Conservation (phyloP, 192 early-diverging fungal genomes). For the Gonapodya prolifera region DNA sequence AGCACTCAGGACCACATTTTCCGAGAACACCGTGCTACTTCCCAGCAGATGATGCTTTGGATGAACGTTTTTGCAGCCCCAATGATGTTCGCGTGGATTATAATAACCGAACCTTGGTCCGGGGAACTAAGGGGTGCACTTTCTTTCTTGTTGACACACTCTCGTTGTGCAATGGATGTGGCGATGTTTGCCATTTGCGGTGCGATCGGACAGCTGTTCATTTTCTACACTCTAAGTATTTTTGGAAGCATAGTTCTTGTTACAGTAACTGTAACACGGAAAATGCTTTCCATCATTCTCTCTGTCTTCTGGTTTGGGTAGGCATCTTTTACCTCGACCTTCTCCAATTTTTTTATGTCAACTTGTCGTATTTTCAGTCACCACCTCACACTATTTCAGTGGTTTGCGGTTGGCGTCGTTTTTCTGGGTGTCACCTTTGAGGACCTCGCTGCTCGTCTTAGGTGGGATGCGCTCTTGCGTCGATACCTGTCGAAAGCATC, state of each 20-base stretch:
- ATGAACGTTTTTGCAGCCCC: conserved; percentile 80
- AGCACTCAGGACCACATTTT: conserved; percentile 95
- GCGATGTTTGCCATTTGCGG: conserved; percentile 83
- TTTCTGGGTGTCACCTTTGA: conserved; percentile 51
- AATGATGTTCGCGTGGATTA: conserved; percentile 59
- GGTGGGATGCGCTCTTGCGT: neutral
- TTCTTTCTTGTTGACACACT: conserved; percentile 62
- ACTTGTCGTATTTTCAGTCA: conserved; percentile 27
- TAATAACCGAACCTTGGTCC: conserved; percentile 52
- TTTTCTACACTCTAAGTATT: conserved; percentile 82
- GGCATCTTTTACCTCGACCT: neutral
- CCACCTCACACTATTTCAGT: conserved; percentile 60
- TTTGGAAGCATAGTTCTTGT: conserved; percentile 84
- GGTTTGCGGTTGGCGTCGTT: conserved; percentile 74
- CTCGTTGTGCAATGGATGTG: conserved; percentile 70
- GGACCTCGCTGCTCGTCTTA: neutral
- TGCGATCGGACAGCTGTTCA: conserved; percentile 92
- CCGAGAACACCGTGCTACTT: conserved; percentile 61
- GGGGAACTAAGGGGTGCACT: conserved; percentile 63
- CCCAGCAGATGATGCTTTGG: conserved; percentile 94
- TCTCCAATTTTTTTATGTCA: neutral
- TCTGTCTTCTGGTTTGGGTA: conserved; percentile 73
- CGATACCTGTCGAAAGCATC: neutral
- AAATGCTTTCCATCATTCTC: conserved; percentile 89
- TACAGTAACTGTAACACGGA: conserved; percentile 92